A percentile compares a stretch with the other conserved stretches of the same genome.
Conservation (phyloP, 768 basidiomycete species). For the Hygrocybe coccinea region DNA sequence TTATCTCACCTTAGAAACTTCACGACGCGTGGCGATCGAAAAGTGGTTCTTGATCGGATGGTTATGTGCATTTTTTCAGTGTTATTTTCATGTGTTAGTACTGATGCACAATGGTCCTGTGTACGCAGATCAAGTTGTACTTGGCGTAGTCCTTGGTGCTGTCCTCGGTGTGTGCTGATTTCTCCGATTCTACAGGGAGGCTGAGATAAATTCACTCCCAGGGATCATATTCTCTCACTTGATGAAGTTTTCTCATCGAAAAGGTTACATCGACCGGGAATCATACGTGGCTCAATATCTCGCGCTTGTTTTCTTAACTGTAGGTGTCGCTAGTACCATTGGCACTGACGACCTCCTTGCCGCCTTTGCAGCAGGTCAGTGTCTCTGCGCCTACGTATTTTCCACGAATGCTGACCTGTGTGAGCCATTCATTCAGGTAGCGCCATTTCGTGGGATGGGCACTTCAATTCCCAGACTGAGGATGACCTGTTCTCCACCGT, state of each 20-base stretch:
- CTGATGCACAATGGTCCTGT: neutral
- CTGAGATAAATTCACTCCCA: slow-evolving; percentile 12
- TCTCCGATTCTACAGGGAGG: neutral
- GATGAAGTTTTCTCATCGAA: slow-evolving; percentile 63
- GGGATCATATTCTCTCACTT: slow-evolving; percentile 66
- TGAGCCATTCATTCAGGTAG: slow-evolving; percentile 45
- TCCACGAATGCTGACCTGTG: neutral
- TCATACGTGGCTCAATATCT: slow-evolving; percentile 86
- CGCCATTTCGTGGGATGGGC: slow-evolving; percentile 89
- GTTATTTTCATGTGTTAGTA: slow-evolving; percentile 2
- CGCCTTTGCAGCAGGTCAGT: slow-evolving; percentile 73
- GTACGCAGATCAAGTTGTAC: slow-evolving; percentile 66
- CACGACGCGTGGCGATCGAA: slow-evolving; percentile 57
- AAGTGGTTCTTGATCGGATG: slow-evolving; percentile 88
- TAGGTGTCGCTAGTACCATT: slow-evolving; percentile 73
- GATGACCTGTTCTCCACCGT: slow-evolving; percentile 86
- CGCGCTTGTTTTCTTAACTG: slow-evolving; percentile 65
- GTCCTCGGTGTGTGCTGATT: slow-evolving; percentile 20
- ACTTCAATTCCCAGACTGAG: slow-evolving; percentile 76
- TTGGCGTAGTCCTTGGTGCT: slow-evolving; percentile 69
- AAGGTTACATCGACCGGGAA: slow-evolving; percentile 69
- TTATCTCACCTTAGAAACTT: slow-evolving; percentile 73
- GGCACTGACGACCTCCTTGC: slow-evolving; percentile 88
- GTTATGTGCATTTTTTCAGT: slow-evolving; percentile 45
- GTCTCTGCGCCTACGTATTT: neutral